Base-by-base conservation (phyloP, 495 filamentous ascomycete genomes). In the Talaromyces wortmannii region DNA sequence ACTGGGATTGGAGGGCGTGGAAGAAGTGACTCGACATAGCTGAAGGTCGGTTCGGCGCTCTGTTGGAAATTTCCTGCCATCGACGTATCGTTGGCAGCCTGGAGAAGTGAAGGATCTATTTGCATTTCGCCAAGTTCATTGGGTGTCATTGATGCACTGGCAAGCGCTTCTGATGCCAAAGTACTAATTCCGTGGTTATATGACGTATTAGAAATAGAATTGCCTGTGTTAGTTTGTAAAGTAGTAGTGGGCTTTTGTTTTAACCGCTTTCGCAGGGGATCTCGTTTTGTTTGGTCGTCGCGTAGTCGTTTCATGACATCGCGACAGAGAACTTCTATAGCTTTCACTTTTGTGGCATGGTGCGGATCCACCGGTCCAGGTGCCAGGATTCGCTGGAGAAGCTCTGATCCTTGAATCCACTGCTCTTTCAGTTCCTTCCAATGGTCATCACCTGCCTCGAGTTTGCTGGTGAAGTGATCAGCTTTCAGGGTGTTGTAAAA, bases 231-330 rank as follows among this genome's bases (percentile, higher is more conserved):
- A 18, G 62, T 60, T 12, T 67, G 61, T 29, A 61, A 32, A 32
- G 63, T 50, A 13, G 6, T 29, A 13, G 6, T 29, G 16, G 32
- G 47, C 15, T 50, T 56, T 18, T 67, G 64, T 23, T 29, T 46
- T 31, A 42, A 45, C 31, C 65, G 78, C 62, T 82, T 85, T 52
- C 71, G 67, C 5, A 71, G 66, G 1, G 83, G 78, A 65, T 86
- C 79, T 53, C 76, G 69, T 60, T 81, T 83, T 0, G 77, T 79
- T 54, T 80, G 80, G 58, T 90, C 85, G 58, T 87, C 83, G 10
- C 84, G 81, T 31, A 87, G 78, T 29, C 89, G 77, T 67, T 91
- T 89, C 78, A 85, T 81, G 5, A 86, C 86, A 72, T 92, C 89
- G 40, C 85, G 75, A 50, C 83, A 85, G 2, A 92, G 72, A 0